Evolutionary conservation across 306 rosid species (phyloP).

Genomic region (Macrotyloma uniflorum): DNA sequence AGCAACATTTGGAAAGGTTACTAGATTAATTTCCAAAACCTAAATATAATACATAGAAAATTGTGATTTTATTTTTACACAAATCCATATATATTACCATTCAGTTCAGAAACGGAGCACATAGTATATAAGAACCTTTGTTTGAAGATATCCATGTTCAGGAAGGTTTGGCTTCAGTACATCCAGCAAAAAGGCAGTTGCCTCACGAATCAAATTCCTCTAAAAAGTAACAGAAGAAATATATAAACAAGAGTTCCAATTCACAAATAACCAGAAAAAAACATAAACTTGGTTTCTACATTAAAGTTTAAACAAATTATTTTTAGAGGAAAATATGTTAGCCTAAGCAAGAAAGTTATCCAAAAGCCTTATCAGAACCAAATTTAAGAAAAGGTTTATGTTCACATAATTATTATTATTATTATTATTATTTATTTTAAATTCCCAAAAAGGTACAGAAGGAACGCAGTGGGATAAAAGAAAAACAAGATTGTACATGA

Average conservation of each 20-base stretch:
- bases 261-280: neutral
- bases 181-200: constrained; percentile 88
- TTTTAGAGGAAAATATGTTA: neutral
- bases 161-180: constrained; percentile 95
- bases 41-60: constrained; percentile 38
- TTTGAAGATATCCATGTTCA: constrained; percentile 85
- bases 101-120: neutral
- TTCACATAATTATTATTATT: neutral
- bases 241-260: constrained; percentile 29
- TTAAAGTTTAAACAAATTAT: neutral
- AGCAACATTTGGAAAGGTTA: constrained; percentile 95
- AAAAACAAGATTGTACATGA: neutral
- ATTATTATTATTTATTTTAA: constrained; percentile 6
- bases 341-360: constrained; percentile 11
- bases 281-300: neutral
- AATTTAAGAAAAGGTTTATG: neutral
- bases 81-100: neutral
- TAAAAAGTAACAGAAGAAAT: constrained; percentile 35
- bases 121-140: constrained; percentile 61
- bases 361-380: constrained; percentile 21
- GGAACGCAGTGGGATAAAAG: neutral
- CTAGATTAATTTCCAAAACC: constrained; percentile 97
- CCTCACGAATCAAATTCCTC: constrained; percentile 98
- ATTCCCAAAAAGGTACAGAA: neutral
- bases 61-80: neutral